phyloP scores from a whole-genome alignment of 2,329 filamentous ascomycete genomes.

The Claviceps sp. region DNA sequence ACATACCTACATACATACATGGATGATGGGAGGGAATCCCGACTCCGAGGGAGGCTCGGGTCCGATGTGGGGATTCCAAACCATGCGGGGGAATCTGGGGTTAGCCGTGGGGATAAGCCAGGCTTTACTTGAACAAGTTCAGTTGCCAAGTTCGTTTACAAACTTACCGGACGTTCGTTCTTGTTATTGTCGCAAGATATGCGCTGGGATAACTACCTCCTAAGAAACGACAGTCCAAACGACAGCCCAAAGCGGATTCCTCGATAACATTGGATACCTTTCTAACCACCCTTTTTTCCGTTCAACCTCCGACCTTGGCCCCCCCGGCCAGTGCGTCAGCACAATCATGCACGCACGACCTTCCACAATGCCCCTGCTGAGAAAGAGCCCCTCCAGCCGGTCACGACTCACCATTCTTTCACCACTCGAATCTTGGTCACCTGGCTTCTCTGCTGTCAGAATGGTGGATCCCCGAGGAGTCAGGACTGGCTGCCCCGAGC shows the following conservation, averaged over 20 bases:
- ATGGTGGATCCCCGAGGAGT: neutral
- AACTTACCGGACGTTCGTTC: too few species aligned
- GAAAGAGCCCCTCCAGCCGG: neutral
- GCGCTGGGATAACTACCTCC: too few species aligned
- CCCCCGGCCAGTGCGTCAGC: neutral
- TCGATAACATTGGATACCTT: neutral
- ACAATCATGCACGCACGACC: neutral
- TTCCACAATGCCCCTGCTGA: neutral
- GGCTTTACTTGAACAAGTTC: too few species aligned
- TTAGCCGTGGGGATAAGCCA: too few species aligned
- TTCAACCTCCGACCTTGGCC: neutral
- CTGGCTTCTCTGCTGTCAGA: neutral
- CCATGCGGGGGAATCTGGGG: too few species aligned
- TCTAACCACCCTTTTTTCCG: neutral
- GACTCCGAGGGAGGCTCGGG: neutral
- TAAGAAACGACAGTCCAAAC: too few species aligned
- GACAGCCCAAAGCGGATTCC: neutral
- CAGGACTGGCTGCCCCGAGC: neutral
- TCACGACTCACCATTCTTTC: neutral
- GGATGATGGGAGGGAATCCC: too few species aligned
- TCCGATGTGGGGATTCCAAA: neutral
- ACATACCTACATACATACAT: too few species aligned
- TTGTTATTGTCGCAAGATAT: too few species aligned
- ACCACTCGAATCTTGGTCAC: neutral
- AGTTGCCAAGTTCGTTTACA: too few species aligned